Evolutionary conservation across 352 stramenopile species (phyloP).

Genomic region (Phytophthora pluvialis): DNA sequence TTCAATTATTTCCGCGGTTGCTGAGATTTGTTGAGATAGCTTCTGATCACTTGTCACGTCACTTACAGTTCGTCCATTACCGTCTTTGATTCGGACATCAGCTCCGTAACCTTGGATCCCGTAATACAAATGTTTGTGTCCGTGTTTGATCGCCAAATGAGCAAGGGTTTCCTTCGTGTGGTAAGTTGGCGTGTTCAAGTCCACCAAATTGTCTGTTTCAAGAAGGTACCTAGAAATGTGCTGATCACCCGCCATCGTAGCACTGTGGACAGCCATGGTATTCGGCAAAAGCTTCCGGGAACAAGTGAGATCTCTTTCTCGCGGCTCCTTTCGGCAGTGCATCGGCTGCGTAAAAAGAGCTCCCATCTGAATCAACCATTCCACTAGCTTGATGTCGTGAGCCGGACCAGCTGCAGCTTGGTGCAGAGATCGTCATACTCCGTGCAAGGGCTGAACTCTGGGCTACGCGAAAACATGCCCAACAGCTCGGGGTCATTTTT

Average conservation of each 20-base stretch:
- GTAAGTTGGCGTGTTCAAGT: constrained; percentile 39
- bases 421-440: constrained; percentile 25
- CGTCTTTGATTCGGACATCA: constrained; percentile 29
- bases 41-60: constrained; percentile 23
- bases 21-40: too few relatives aligned
- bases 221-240: constrained; percentile 38
- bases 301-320: constrained; percentile 1
- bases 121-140: constrained; percentile 19
- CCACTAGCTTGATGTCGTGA: constrained; percentile 31
- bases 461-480: constrained; percentile 1
- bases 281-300: background rate
- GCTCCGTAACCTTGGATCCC: constrained; percentile 23
- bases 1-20: too few relatives aligned
- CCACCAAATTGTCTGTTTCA: constrained; percentile 31
- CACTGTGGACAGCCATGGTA: constrained; percentile 36
- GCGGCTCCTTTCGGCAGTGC: constrained; percentile 16
- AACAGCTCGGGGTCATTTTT: constrained; percentile 23
- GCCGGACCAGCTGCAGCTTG: constrained; percentile 35
- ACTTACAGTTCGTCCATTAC: constrained; percentile 12
- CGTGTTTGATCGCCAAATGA: constrained; percentile 35
- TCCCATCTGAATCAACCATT: constrained; percentile 50
- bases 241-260: constrained; percentile 23
- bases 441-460: too few relatives aligned
- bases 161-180: constrained; percentile 37
- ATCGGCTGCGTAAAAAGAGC: constrained; percentile 22